Percentiles rank a stretch among this genome's conserved stretches.
Evolutionary conservation across 1,139 yeast genomes (phyloP).

Genomic region (Candida sanyaensis): DNA sequence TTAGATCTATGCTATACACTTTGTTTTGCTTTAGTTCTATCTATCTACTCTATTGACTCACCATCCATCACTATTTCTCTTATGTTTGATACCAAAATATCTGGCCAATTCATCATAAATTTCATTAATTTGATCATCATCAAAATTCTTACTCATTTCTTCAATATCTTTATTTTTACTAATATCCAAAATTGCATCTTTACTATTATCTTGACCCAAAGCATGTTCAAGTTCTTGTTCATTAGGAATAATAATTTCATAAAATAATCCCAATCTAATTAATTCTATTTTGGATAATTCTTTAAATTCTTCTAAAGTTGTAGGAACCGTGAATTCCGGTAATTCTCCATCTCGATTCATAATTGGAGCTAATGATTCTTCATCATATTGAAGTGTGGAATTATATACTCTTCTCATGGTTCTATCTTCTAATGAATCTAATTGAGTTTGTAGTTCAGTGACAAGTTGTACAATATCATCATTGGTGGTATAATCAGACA

Average conservation of each 20-base stretch:
- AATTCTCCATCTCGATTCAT: constrained; percentile 75
- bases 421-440: constrained; percentile 70
- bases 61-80: constrained; percentile 57
- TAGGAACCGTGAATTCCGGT: constrained; percentile 63
- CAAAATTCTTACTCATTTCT: constrained; percentile 33
- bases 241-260: constrained; percentile 62
- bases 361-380: constrained; percentile 22
- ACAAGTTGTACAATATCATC: constrained; percentile 85
- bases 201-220: constrained; percentile 11
- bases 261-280: constrained; percentile 63
- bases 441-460: constrained; percentile 85
- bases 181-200: constrained; percentile 8
- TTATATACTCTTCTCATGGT: constrained; percentile 55
- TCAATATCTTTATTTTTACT: constrained; percentile 31
- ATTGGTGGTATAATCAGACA: constrained; percentile 68
- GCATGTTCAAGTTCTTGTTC: constrained; percentile 42
- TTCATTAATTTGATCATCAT: constrained; percentile 40
- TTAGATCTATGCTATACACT: too few species aligned
- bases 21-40: too few species aligned
- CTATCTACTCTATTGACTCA: constrained; percentile 21
- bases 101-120: constrained; percentile 67
- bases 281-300: constrained; percentile 45
- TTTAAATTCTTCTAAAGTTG: constrained; percentile 55
- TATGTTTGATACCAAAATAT: constrained; percentile 60
- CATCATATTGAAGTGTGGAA: constrained; percentile 18